Percentiles rank a stretch among this genome's conserved stretches.
Evolutionary conservation across 768 basidiomycete genomes (phyloP).

Genomic region (Collybiopsis luxurians): DNA sequence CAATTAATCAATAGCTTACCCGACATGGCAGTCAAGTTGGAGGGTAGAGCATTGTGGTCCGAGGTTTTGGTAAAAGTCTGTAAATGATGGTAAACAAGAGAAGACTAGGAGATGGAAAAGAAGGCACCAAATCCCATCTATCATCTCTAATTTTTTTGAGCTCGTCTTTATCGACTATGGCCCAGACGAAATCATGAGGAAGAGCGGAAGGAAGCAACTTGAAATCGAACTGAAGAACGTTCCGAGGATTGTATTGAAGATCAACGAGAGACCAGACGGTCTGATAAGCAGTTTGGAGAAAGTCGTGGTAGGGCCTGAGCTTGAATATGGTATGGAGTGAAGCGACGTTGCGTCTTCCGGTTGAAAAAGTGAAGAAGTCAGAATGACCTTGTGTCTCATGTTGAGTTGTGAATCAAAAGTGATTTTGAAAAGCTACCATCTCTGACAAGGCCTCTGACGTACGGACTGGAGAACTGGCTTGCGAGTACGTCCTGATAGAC

Average conservation of each 20-base stretch:
- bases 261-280: conserved; percentile 65
- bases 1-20: conserved; percentile 31
- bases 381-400: conserved; percentile 47
- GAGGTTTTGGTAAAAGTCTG: conserved; percentile 83
- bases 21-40: conserved; percentile 72
- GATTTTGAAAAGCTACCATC: not conserved
- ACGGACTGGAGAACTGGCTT: conserved; percentile 75
- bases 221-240: conserved; percentile 78
- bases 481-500: conserved; percentile 57
- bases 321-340: conserved; percentile 80
- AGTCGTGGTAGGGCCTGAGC: conserved; percentile 82
- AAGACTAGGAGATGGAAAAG: not conserved
- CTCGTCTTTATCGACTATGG: conserved; percentile 77
- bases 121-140: conserved; percentile 87
- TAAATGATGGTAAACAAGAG: not conserved
- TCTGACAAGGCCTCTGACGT: conserved; percentile 44
- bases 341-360: conserved; percentile 73
- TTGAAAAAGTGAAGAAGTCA: conserved; percentile 85
- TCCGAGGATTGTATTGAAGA: conserved; percentile 66
- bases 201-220: conserved; percentile 54
- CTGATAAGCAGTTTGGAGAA: conserved; percentile 65
- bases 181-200: conserved; percentile 76
- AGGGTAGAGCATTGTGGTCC: conserved; percentile 61
- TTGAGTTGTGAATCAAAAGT: too few relatives aligned
- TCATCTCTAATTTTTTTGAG: conserved; percentile 62